Evolutionary conservation across 2,329 filamentous ascomycete genomes (phyloP).

Genomic region (Huntiella omanensis): DNA sequence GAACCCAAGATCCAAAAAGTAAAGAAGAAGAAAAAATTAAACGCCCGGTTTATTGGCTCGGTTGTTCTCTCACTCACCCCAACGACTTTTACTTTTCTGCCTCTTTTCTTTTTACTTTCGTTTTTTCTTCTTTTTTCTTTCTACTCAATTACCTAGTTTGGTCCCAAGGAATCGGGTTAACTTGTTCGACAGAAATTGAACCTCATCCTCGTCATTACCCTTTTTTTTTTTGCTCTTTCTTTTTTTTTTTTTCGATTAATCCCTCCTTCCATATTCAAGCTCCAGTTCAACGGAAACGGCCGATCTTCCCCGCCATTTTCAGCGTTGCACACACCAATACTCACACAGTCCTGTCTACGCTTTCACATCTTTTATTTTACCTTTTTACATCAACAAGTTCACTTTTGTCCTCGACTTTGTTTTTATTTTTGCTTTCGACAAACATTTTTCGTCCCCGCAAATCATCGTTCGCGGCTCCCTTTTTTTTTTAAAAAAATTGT

Average conservation of each 20-base stretch:
- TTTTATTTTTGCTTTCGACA: no score
- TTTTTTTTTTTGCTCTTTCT: neutral
- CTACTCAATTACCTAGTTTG: neutral
- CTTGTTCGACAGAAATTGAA: neutral
- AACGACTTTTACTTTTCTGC: slow-evolving; percentile 14
- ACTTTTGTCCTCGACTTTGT: neutral
- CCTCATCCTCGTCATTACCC: neutral
- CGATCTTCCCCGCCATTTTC: no score
- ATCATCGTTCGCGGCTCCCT: neutral
- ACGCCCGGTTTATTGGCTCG: neutral
- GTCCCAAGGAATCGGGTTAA: neutral
- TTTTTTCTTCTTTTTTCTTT: neutral
- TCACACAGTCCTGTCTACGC: neutral
- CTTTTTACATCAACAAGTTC: neutral
- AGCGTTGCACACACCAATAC: no score
- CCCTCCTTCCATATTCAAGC: neutral
- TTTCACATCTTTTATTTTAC: neutral
- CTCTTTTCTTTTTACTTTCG: neutral
- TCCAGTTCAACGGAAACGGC: no score
- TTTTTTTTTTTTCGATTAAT: neutral
- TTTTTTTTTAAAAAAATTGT: neutral
- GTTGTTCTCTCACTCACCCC: slow-evolving; percentile 12
- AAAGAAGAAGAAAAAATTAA: no score
- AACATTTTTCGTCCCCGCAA: neutral
- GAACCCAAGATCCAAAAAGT: no score